Evolutionary conservation across 768 basidiomycete genomes (phyloP).

Genomic region (Suillus variegatus): DNA sequence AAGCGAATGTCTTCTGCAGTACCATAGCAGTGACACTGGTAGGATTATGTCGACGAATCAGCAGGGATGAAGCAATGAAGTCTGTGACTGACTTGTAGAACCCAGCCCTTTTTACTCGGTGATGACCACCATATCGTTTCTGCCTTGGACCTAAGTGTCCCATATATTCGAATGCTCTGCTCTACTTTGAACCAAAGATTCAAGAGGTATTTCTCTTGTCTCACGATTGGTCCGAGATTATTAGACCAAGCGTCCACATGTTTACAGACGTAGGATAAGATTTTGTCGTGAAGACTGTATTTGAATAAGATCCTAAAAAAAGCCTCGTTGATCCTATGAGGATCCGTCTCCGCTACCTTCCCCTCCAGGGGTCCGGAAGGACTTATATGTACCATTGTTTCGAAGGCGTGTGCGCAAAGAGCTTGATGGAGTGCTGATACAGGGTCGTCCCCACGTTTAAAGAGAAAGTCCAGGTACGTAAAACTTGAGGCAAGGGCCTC

Average conservation of each 20-base stretch:
- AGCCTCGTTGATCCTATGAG: too few relatives aligned
- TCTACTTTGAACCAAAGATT: not conserved
- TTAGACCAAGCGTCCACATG: not conserved
- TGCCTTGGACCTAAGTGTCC: not conserved
- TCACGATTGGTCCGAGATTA: not conserved
- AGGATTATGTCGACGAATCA: not conserved
- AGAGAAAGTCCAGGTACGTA: not conserved
- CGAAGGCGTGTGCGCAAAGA: not conserved
- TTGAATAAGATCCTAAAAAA: not conserved
- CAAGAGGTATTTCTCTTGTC: not conserved
- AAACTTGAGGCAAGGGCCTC: not conserved
- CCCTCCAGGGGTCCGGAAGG: not conserved
- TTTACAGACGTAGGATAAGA: not conserved
- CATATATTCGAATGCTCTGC: not conserved
- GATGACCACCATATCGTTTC: not conserved
- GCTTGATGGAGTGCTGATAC: not conserved
- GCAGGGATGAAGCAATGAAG: not conserved
- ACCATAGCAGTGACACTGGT: not conserved
- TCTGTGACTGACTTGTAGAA: conserved; percentile 1
- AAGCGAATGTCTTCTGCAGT: not conserved
- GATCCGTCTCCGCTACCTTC: not conserved
- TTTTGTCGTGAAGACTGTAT: not conserved
- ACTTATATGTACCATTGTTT: not conserved
- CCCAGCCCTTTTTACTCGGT: not conserved
- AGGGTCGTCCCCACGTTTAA: not conserved